Percentiles rank a stretch among this genome's conserved stretches.
phyloP scores from a whole-genome alignment of 2,329 filamentous ascomycete species.

The Ophioceras dolichostomum region DNA sequence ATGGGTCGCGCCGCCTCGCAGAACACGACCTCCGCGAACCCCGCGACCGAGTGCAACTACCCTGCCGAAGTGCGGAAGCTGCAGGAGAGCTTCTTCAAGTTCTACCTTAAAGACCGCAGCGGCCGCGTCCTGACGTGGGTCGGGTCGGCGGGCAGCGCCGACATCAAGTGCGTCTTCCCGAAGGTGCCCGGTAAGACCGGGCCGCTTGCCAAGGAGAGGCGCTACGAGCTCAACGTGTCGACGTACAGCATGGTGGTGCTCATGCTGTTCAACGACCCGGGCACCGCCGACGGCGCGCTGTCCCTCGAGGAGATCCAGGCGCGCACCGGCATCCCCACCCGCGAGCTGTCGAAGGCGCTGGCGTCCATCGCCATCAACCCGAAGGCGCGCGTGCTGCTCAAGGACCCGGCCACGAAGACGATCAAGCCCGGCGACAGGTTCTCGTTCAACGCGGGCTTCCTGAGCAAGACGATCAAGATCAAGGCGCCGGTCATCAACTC shows the following conservation, averaged over 20 bases:
- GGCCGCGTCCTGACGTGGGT: constrained; percentile 83
- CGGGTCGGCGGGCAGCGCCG: constrained; percentile 60
- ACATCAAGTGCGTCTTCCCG: constrained; percentile 71
- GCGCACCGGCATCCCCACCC: constrained; percentile 62
- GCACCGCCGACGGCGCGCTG: constrained; percentile 38
- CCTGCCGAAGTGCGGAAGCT: constrained; percentile 62
- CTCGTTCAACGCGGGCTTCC: constrained; percentile 69
- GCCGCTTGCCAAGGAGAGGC: constrained; percentile 48
- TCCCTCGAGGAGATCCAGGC: constrained; percentile 70
- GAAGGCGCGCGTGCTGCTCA: constrained; percentile 70
- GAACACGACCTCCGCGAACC: constrained; percentile 23
- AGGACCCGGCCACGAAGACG: constrained; percentile 68
- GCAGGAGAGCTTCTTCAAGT: constrained; percentile 77
- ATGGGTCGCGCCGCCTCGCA: constrained; percentile 52
- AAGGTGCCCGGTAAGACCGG: constrained; percentile 58
- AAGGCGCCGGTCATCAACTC: constrained; percentile 77
- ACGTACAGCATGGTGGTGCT: constrained; percentile 89
- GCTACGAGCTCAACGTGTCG: constrained; percentile 83
- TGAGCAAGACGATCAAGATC: constrained; percentile 73
- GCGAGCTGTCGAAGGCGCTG: constrained; percentile 65
- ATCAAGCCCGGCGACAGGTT: constrained; percentile 70
- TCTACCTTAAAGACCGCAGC: constrained; percentile 77
- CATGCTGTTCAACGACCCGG: constrained; percentile 69
- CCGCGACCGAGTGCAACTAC: constrained; percentile 48
- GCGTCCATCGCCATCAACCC: constrained; percentile 73